phyloP scores from a whole-genome alignment of 148 eudicot genomes.

The Beta vulgaris region DNA sequence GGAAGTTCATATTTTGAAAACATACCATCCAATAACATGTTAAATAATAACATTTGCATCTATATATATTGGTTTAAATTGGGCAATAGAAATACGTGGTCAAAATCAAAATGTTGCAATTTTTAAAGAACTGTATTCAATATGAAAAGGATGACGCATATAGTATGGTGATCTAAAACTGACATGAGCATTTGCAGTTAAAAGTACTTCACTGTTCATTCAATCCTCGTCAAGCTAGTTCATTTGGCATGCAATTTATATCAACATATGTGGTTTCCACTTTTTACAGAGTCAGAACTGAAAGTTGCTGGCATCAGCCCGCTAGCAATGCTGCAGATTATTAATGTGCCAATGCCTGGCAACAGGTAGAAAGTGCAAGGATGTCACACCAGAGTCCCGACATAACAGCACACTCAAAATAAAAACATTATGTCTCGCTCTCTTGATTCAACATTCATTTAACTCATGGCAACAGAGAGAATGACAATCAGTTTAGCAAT shows the following conservation, averaged over 20 bases:
- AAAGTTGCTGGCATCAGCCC: background rate
- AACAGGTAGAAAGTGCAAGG: background rate
- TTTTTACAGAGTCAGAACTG: too few relatives aligned
- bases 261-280: background rate
- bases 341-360: background rate
- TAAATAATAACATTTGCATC: too few relatives aligned
- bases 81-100: too few relatives aligned
- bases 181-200: background rate
- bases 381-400: background rate
- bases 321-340: background rate
- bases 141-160: too few relatives aligned
- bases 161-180: background rate
- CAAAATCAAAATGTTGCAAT: too few relatives aligned
- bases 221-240: background rate
- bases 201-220: background rate
- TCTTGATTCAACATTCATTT: background rate
- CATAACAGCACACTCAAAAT: background rate
- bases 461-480: background rate
- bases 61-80: too few relatives aligned
- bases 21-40: too few relatives aligned
- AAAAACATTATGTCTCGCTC: too few relatives aligned
- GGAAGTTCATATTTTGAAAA: too few relatives aligned
- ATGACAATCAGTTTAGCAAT: background rate
- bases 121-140: too few relatives aligned
- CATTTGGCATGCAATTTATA: background rate